These are phyloP conservation scores for Micractinium conductrix DNA, from an alignment of 139 green algal species.

Conservation along the genomic window DNA sequence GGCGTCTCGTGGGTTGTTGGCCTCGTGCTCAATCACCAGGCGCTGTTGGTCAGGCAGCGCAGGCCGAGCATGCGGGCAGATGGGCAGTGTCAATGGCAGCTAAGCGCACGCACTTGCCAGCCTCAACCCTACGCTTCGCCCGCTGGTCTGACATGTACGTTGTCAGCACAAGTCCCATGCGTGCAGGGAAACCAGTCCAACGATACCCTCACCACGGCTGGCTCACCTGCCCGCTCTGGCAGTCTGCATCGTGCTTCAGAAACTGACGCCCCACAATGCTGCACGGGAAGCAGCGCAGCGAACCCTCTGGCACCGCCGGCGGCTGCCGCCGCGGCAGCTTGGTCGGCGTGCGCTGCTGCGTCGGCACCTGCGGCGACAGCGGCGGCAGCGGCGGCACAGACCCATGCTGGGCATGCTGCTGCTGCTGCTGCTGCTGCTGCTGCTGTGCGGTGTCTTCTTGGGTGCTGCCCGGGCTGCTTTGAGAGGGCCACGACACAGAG, in stretches of 20 bases:
- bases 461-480: background rate
- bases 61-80: background rate
- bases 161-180: too few species aligned
- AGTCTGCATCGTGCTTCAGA: background rate
- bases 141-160: too few species aligned
- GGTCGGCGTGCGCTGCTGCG: background rate
- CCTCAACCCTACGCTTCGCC: too few species aligned
- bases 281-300: background rate
- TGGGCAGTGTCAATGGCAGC: background rate
- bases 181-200: background rate
- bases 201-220: too few species aligned
- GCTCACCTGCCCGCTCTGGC: constrained; percentile 5
- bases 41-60: background rate
- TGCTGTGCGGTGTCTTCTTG: background rate
- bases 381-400: background rate
- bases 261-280: constrained; percentile 33
- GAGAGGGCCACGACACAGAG: constrained; percentile 11
- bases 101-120: background rate
- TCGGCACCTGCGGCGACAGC: background rate
- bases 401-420: background rate
- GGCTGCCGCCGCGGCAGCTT: background rate
- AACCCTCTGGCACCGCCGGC: background rate
- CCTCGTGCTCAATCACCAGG: constrained; percentile 22
- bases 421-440: background rate
- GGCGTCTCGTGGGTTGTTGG: constrained; percentile 33